Percentiles rank a stretch among this genome's conserved stretches.
These are phyloP conservation scores for Pascua sp. DNA, from an alignment of 1,284 basidiomycete species.

Conservation along the genomic window DNA sequence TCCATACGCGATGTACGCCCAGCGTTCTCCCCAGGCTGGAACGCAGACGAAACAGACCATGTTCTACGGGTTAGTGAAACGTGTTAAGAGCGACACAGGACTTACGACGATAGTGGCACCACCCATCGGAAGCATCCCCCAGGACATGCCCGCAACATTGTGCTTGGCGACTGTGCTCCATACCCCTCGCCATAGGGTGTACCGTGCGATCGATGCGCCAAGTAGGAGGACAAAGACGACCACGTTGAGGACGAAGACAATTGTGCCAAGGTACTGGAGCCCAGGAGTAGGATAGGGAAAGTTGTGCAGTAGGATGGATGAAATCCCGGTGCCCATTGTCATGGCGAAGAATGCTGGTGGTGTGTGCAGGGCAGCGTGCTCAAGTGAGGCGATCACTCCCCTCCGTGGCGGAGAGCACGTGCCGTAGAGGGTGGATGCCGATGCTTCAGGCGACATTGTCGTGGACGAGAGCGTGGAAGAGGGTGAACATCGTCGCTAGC, in stretches of 20 bases:
- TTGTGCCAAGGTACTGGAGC: slow-evolving; percentile 44
- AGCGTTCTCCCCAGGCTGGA: slow-evolving; percentile 53
- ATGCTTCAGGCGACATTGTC: background rate
- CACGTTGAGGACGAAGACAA: slow-evolving; percentile 67
- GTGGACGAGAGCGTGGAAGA: no score
- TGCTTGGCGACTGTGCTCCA: slow-evolving; percentile 49
- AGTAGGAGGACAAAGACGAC: slow-evolving; percentile 61
- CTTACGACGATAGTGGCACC: slow-evolving; percentile 60
- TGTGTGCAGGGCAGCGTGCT: slow-evolving; percentile 17
- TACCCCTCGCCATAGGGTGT: slow-evolving; percentile 28
- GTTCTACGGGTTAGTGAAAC: slow-evolving; percentile 31
- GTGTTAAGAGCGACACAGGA: background rate
- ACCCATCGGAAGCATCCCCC: slow-evolving; percentile 69
- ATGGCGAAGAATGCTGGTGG: slow-evolving; percentile 34
- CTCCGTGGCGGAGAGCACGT: no score
- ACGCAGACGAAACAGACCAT: slow-evolving; percentile 53
- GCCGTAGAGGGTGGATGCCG: background rate
- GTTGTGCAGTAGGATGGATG: slow-evolving; percentile 50
- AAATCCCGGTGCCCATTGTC: slow-evolving; percentile 54
- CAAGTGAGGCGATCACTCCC: background rate
- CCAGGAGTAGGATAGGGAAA: slow-evolving; percentile 52
- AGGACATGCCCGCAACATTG: slow-evolving; percentile 63
- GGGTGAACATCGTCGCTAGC: no score
- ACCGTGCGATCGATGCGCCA: slow-evolving; percentile 54
- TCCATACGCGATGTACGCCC: slow-evolving; percentile 62